phyloP scores from a whole-genome alignment of 2,329 filamentous ascomycete genomes.

The Leptographium galeiforme region DNA sequence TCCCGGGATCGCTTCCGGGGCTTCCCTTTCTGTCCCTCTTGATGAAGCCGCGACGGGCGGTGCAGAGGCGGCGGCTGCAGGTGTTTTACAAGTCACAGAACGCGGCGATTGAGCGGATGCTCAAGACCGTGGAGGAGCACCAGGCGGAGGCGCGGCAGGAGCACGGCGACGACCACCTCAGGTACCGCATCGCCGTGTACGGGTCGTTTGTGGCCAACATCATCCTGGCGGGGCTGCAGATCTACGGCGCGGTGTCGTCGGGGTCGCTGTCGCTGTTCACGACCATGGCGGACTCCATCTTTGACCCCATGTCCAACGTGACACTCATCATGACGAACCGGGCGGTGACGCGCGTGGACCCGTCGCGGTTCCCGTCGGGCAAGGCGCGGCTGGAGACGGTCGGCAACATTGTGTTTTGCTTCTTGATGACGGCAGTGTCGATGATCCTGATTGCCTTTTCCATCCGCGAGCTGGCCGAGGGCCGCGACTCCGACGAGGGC shows the following conservation, averaged over 20 bases:
- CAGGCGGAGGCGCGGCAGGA: slow-evolving; percentile 67
- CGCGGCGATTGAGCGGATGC: slow-evolving; percentile 77
- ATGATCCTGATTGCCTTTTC: slow-evolving; percentile 88
- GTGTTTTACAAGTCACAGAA: slow-evolving; percentile 87
- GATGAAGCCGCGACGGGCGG: slow-evolving; percentile 20
- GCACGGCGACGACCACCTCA: slow-evolving; percentile 67
- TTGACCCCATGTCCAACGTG: slow-evolving; percentile 82
- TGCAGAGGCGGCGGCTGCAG: slow-evolving; percentile 35
- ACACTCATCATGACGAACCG: slow-evolving; percentile 78
- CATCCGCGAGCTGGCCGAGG: slow-evolving; percentile 49
- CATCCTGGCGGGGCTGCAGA: slow-evolving; percentile 62
- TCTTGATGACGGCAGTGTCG: slow-evolving; percentile 87
- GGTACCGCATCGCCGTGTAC: slow-evolving; percentile 53
- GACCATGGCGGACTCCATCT: slow-evolving; percentile 90
- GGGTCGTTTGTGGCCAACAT: slow-evolving; percentile 70
- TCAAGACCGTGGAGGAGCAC: slow-evolving; percentile 91
- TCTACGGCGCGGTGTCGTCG: slow-evolving; percentile 78
- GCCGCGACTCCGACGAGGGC: slow-evolving; percentile 26
- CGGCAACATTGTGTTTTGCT: slow-evolving; percentile 92
- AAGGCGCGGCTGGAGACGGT: slow-evolving; percentile 91
- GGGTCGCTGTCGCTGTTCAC: slow-evolving; percentile 93
- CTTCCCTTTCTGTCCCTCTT: slow-evolving; percentile 14
- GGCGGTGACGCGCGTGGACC: slow-evolving; percentile 77
- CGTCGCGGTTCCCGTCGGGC: slow-evolving; percentile 75
- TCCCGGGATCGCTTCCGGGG: slow-evolving; percentile 19